Percentiles rank a stretch among this genome's conserved stretches.
These are phyloP conservation scores for Talaromyces stipitatus DNA, from an alignment of 495 filamentous ascomycete species.

Conservation along the genomic window DNA sequence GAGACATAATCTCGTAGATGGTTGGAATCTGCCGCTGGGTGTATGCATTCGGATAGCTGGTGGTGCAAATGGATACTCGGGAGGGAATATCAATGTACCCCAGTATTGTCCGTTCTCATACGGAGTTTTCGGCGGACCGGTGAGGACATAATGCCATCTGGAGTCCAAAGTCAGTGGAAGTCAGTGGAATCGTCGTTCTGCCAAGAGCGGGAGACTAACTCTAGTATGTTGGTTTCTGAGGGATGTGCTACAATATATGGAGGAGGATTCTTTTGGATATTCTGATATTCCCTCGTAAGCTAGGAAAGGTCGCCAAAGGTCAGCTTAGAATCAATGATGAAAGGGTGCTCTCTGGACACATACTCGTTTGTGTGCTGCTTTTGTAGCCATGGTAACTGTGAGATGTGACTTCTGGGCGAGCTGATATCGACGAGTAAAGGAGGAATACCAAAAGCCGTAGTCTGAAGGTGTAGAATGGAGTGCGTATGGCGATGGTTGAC, in stretches of 20 bases:
- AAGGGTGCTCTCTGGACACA: constrained; percentile 19
- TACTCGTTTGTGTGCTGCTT: constrained; percentile 78
- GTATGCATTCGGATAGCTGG: constrained; percentile 99
- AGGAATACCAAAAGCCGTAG: background rate
- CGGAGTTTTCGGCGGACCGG: constrained; percentile 87
- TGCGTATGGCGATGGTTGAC: background rate
- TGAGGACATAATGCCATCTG: constrained; percentile 98
- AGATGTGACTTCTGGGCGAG: background rate
- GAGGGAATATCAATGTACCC: constrained; percentile 92
- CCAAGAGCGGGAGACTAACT: constrained; percentile 42
- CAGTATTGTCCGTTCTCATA: constrained; percentile 96
- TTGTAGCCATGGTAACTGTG: constrained; percentile 60
- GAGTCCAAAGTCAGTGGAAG: background rate
- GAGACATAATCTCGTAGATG: constrained; percentile 83
- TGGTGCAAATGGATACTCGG: constrained; percentile 94
- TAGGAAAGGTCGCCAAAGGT: constrained; percentile 20
- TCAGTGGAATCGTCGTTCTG: background rate
- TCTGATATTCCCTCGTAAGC: constrained; percentile 92
- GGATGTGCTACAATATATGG: constrained; percentile 93
- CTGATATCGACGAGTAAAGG: background rate
- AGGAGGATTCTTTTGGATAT: constrained; percentile 83
- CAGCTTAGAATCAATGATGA: background rate
- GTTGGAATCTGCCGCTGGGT: constrained; percentile 89
- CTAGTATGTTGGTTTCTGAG: constrained; percentile 89
- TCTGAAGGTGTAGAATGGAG: background rate